These are phyloP conservation scores for Amborella trichopoda DNA, from an alignment of 164 flowering plant species.

Conservation along the genomic window DNA sequence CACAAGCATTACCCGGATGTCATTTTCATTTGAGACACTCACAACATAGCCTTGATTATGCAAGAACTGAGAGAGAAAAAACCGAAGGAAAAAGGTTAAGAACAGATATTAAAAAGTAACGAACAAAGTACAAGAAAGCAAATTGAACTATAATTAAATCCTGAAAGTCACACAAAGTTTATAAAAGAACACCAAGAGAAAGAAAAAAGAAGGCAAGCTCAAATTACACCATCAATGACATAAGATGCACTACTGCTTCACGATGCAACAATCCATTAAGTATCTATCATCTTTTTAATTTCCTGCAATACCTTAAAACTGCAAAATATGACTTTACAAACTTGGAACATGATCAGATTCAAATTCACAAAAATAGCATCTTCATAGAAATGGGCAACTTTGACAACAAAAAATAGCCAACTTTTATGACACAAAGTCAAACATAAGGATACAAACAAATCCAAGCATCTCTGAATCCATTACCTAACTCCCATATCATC, in stretches of 20 bases:
- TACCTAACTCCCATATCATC: no score
- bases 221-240: neutral
- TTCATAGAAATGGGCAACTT: no score
- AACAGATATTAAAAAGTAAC: neutral
- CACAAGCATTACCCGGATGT: slow-evolving; percentile 50
- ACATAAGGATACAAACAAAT: no score
- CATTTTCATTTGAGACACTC: slow-evolving; percentile 72
- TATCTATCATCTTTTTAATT: no score
- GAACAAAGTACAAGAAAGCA: neutral
- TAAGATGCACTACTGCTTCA: neutral
- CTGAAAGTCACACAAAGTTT: neutral
- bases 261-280: no score
- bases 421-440: no score
- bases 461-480: no score
- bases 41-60: slow-evolving; percentile 76
- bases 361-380: no score
- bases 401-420: no score
- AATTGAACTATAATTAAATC: neutral
- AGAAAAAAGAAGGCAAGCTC: neutral
- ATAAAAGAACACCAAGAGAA: neutral
- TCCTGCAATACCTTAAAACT: no score
- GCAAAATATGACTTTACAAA: no score
- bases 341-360: no score
- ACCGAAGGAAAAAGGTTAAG: neutral
- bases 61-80: slow-evolving; percentile 44